Evolutionary conservation across 495 filamentous ascomycete genomes (phyloP).

Genomic region (Penicillium dipodomyicola): DNA sequence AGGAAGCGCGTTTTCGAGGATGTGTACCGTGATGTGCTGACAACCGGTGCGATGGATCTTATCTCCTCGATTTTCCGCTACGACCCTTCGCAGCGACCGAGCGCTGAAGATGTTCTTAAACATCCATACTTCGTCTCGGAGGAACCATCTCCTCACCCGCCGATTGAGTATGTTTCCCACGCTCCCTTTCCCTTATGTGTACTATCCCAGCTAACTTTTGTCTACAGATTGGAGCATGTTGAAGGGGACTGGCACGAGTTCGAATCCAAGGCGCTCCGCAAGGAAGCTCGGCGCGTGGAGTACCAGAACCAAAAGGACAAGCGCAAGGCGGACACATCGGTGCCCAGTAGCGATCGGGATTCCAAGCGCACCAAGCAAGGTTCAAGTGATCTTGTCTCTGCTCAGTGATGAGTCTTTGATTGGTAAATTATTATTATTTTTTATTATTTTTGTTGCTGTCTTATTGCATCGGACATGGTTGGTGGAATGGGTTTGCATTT

Average conservation of each 20-base stretch:
- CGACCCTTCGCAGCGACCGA: slow-evolving; percentile 81
- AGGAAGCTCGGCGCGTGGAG: slow-evolving; percentile 66
- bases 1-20: slow-evolving; percentile 78
- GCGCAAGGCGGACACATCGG: slow-evolving; percentile 38
- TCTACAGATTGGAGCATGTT: slow-evolving; percentile 69
- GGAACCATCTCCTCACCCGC: slow-evolving; percentile 73
- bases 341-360: slow-evolving; percentile 37
- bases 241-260: slow-evolving; percentile 99
- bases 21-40: slow-evolving; percentile 70
- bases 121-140: slow-evolving; percentile 88
- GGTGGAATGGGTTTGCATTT: slow-evolving; percentile 24
- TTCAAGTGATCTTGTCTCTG: slow-evolving; percentile 9
- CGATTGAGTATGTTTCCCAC: slow-evolving; percentile 69
- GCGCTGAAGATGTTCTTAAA: slow-evolving; percentile 78
- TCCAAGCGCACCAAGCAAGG: slow-evolving; percentile 37
- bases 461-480: slow-evolving; percentile 16
- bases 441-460: neutral
- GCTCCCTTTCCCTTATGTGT: slow-evolving; percentile 3
- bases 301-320: slow-evolving; percentile 54
- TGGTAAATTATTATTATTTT: slow-evolving; percentile 1
- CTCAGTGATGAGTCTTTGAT: neutral
- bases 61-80: slow-evolving; percentile 79
- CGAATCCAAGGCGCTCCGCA: slow-evolving; percentile 91
- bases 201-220: slow-evolving; percentile 16
- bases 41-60: slow-evolving; percentile 78